phyloP scores from a whole-genome alignment of 2,329 filamentous ascomycete genomes.

The Teratosphaeria zuluensis region DNA sequence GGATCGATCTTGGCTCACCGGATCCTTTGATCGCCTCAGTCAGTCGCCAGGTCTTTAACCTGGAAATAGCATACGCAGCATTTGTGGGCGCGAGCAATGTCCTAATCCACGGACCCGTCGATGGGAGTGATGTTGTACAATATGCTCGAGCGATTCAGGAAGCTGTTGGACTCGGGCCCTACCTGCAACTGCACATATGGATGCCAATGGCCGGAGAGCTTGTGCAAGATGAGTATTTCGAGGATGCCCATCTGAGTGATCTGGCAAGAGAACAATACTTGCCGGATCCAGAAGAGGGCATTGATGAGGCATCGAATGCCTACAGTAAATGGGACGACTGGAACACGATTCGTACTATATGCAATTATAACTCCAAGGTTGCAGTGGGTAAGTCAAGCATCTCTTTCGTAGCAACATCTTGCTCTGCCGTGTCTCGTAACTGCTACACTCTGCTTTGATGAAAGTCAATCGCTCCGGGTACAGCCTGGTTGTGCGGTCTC shows the following conservation, averaged over 20 bases:
- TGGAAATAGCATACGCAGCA: conserved; percentile 88
- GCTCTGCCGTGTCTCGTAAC: background rate
- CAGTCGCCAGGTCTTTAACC: conserved; percentile 78
- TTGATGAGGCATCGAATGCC: conserved; percentile 32
- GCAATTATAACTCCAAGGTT: conserved; percentile 73
- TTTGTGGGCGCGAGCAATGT: conserved; percentile 86
- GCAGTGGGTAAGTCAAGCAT: conserved; percentile 58
- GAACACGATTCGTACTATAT: conserved; percentile 76
- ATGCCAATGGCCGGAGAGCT: conserved; percentile 74
- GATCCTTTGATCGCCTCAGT: conserved; percentile 77
- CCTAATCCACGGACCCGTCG: conserved; percentile 63
- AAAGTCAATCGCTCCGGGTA: background rate
- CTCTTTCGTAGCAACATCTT: background rate
- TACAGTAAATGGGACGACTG: conserved; percentile 88
- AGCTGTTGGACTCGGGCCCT: conserved; percentile 61
- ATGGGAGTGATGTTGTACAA: conserved; percentile 48
- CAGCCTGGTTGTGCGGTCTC: background rate
- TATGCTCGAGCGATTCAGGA: conserved; percentile 81
- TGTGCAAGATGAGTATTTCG: conserved; percentile 45
- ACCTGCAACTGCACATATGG: conserved; percentile 71
- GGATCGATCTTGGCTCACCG: conserved; percentile 80
- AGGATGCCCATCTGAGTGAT: conserved; percentile 43
- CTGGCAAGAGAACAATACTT: conserved; percentile 31
- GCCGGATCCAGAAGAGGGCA: conserved; percentile 9
- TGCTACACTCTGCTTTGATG: background rate